Evolutionary conservation across 805 yeast species (phyloP), one percentile per base, ranked within the genome.

Genomic region (Barnettozyma wickerhamii): DNA sequence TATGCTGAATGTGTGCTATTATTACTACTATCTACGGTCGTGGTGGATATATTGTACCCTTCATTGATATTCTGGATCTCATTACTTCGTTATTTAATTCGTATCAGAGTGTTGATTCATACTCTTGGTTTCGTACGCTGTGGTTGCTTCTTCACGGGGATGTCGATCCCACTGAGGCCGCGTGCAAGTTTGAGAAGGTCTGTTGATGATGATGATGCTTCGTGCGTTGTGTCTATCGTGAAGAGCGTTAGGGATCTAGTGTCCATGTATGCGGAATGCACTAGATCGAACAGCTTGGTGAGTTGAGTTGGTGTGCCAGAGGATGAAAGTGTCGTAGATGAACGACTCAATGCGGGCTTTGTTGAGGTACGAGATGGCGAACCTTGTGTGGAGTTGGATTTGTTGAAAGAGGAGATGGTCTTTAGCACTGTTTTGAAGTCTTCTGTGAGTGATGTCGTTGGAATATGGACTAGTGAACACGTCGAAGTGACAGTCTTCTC

Each of bases 161-260:
- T 28, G 27, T 40, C 43, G 15, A 35, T 26, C 6, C 18, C 3
- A n/a, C 24, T 27, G 28, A 40, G 10, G 4, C 31, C 36, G 17
- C 35, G 31, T 9, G 43, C 40, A 12, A 35, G 28, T 13, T 35
- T 35, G 20, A 40, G 21, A 17, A 40, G 10, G 6, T 21, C 17
- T n/a, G n/a, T n/a, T n/a, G n/a, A n/a, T n/a, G n/a, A n/a, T n/a
- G n/a, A n/a, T n/a, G n/a, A n/a, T n/a, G 20, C 5, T 19, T 28
- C 31, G 14, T 28, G 9, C 26, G 9, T 19, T 10, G 12, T 21
- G 18, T 35, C 32, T 14, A 31, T 19, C 7, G 19, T 31, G 30
- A 40, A 31, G 10, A 40, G 12, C 2, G 40, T 19, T 23, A 40
- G 28, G 12, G 43, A 30, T 32, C 28, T 40, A 10, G 13, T 18